phyloP scores from a whole-genome alignment of 805 yeast genomes.

The Kazachstania psychrophila region DNA sequence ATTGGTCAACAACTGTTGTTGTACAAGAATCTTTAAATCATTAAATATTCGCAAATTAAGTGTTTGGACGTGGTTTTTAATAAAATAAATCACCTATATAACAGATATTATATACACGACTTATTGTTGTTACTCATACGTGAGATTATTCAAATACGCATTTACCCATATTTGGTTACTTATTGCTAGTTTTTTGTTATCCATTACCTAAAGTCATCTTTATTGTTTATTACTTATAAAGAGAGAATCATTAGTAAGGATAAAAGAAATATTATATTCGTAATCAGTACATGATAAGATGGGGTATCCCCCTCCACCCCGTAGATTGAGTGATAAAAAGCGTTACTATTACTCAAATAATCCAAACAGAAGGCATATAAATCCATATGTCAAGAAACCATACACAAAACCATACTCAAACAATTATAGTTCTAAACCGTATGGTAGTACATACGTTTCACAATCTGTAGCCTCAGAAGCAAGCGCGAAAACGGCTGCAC shows the following conservation, averaged over 20 bases:
- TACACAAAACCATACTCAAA: slow-evolving; percentile 6
- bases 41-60: too few relatives aligned
- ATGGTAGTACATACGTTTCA: background rate
- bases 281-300: slow-evolving; percentile 2
- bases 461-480: too few relatives aligned
- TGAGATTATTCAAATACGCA: too few relatives aligned
- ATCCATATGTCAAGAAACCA: slow-evolving; percentile 11
- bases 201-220: background rate
- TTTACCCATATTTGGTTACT: too few relatives aligned
- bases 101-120: too few relatives aligned
- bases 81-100: too few relatives aligned
- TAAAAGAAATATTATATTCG: background rate
- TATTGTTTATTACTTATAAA: background rate
- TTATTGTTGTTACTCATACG: too few relatives aligned
- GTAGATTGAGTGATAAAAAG: slow-evolving; percentile 21
- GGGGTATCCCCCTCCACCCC: slow-evolving; percentile 15
- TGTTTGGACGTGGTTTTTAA: too few relatives aligned
- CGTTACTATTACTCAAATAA: slow-evolving; percentile 25
- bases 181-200: background rate
- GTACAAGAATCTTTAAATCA: too few relatives aligned
- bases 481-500: background rate
- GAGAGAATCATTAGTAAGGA: background rate
- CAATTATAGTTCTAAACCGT: background rate
- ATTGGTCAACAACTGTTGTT: too few relatives aligned
- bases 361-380: slow-evolving; percentile 19